Evolutionary conservation across 78 protist genomes (phyloP), one percentile per base, ranked within the genome.

Genomic region (Guillardia theta): DNA sequence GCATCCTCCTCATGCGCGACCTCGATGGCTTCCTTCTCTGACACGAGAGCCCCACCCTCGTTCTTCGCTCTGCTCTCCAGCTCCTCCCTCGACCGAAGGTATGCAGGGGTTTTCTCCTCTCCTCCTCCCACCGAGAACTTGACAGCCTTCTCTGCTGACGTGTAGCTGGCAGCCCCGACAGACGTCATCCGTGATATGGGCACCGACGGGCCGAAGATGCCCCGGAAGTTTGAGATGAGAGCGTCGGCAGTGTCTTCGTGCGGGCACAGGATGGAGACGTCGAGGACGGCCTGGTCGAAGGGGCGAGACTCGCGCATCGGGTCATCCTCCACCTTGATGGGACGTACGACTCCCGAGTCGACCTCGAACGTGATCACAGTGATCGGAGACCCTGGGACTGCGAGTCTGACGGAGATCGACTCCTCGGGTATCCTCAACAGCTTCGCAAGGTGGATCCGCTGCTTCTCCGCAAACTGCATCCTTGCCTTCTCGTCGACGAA

Each of bases 331-430:
- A n/a, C n/a, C n/a, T n/a, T n/a, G 45, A 70, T 43, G 15, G 87
- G 87, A 10, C 50, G 45, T 46, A 70, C 39, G 10, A 30, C 39
- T 18, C 90, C 90, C 1, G 90, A n/a, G 90, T 0, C 39, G 48
- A 78, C 44, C 90, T 78, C 90, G 8, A n/a, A 78, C 53, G 90
- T 78, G 43, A 78, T 50, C 15, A 78, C 39, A n/a, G 90, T 78
- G 90, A 78, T 37, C 43, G 90, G 90, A 15, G 90, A 78, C 50
- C 90, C 90, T 27, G 90, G 90, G 43, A 78, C 90, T 6, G 90
- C 90, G 43, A 43, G 6, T 30, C 90, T 46, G 15, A 78, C 90
- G 15, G 45, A 18, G 39, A 78, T 78, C 37, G 90, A 45, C 1
- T 37, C 90, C 33, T 15, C 53, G 1, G 45, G 50, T 46, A 78